These are phyloP conservation scores for Aeschynomene evenia DNA, from an alignment of 306 rosid species.

Conservation along the genomic window DNA sequence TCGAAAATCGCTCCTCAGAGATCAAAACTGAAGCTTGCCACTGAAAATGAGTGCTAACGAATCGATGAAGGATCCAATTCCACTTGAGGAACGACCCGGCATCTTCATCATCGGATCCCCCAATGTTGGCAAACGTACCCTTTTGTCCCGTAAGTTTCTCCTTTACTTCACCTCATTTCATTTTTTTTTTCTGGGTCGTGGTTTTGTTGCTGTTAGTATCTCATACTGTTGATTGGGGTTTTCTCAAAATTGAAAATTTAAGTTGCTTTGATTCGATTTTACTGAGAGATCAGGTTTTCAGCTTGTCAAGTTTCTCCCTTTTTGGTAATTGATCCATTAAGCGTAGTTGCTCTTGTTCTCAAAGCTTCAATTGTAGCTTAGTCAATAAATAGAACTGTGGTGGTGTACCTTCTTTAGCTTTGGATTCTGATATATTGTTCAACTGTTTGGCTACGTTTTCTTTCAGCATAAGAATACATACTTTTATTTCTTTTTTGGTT, in stretches of 20 bases:
- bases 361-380: neutral
- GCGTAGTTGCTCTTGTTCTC: neutral
- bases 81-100: slow-evolving; percentile 57
- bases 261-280: neutral
- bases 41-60: slow-evolving; percentile 15
- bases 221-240: neutral
- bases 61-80: slow-evolving; percentile 26
- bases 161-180: neutral
- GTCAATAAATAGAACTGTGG: neutral
- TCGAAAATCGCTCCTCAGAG: neutral
- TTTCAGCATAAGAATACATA: neutral
- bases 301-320: neutral
- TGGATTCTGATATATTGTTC: neutral
- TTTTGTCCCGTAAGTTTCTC: slow-evolving; percentile 52
- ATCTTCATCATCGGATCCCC: slow-evolving; percentile 60
- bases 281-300: neutral
- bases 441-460: too few relatives aligned
- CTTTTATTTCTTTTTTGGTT: too few relatives aligned
- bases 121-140: slow-evolving; percentile 67
- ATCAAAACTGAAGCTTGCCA: neutral
- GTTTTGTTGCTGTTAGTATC: neutral
- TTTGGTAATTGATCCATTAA: neutral
- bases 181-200: neutral
- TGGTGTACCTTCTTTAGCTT: neutral
- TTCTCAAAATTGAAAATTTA: neutral